Percentiles rank a stretch among this genome's conserved stretches.
These are phyloP conservation scores for Penicillium concentricum DNA, from an alignment of 2,329 filamentous ascomycete genomes.

Conservation along the genomic window DNA sequence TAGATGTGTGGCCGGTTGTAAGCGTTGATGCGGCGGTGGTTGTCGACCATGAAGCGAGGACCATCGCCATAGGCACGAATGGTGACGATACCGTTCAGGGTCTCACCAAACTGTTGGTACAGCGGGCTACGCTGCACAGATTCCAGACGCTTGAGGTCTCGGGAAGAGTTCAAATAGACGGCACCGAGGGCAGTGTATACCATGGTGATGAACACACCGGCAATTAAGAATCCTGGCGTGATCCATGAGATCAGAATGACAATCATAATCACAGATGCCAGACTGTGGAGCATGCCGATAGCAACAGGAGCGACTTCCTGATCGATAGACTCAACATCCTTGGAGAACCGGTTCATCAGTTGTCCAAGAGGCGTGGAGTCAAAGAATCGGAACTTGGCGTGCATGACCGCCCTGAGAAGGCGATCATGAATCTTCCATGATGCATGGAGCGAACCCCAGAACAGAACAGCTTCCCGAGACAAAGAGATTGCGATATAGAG, in stretches of 20 bases:
- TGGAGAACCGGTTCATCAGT: constrained; percentile 98
- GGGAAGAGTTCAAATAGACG: constrained; percentile 89
- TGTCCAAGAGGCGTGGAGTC: constrained; percentile 94
- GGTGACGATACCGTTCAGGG: constrained; percentile 88
- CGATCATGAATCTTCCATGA: constrained; percentile 79
- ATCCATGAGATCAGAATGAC: constrained; percentile 82
- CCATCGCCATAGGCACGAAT: constrained; percentile 97
- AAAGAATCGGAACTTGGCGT: constrained; percentile 96
- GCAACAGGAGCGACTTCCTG: constrained; percentile 94
- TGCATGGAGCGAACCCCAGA: constrained; percentile 85
- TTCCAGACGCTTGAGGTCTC: constrained; percentile 91
- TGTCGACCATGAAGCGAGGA: constrained; percentile 88
- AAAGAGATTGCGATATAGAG: constrained; percentile 79
- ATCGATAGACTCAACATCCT: constrained; percentile 91
- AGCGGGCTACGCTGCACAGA: constrained; percentile 91
- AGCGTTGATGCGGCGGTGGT: constrained; percentile 80
- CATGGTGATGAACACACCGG: constrained; percentile 77
- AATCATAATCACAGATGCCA: constrained; percentile 75
- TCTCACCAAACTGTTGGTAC: constrained; percentile 98
- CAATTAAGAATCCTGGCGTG: constrained; percentile 86
- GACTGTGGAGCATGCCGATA: constrained; percentile 68
- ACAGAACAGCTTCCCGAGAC: constrained; percentile 80
- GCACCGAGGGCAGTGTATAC: constrained; percentile 80
- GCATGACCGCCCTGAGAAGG: constrained; percentile 74
- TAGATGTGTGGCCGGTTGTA: constrained; percentile 94